Percentiles rank a stretch among this genome's conserved stretches.
Conservation (phyloP, 495 filamentous ascomycete species). For the Amniculicola lignicola region DNA sequence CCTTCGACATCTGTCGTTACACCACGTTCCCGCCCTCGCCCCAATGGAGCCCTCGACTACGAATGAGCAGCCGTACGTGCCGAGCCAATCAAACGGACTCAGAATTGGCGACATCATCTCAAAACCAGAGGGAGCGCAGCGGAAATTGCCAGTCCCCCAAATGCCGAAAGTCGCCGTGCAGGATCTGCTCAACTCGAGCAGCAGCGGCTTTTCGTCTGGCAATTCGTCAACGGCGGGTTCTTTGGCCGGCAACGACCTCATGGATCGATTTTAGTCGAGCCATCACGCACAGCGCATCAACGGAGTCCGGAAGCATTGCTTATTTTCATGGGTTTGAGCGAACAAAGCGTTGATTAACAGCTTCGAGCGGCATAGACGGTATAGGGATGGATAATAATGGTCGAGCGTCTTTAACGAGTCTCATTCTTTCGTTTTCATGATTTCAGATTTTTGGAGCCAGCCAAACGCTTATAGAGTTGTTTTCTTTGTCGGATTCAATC, state of each 20-base stretch:
- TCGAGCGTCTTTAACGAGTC: conserved; percentile 23
- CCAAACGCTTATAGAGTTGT: conserved; percentile 7
- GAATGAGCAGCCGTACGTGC: conserved; percentile 56
- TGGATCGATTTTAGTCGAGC: conserved; percentile 30
- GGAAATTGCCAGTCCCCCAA: conserved; percentile 91
- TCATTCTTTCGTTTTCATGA: conserved; percentile 7
- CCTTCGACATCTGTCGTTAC: conserved; percentile 82
- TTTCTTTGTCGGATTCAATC: conserved; percentile 26
- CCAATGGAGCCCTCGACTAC: conserved; percentile 82
- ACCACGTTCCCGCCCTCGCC: conserved; percentile 80
- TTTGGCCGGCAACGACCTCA: conserved; percentile 42
- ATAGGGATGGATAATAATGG: conserved; percentile 10
- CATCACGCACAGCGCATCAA: conserved; percentile 1
- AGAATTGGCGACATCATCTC: conserved; percentile 91
- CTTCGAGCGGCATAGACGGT: conserved; percentile 13
- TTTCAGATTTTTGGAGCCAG: neutral
- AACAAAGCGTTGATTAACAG: conserved; percentile 22
- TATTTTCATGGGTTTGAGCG: conserved; percentile 17
- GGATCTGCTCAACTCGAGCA: conserved; percentile 64
- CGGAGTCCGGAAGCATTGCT: conserved; percentile 30
- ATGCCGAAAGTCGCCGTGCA: conserved; percentile 86
- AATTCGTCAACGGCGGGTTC: conserved; percentile 51
- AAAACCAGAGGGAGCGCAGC: conserved; percentile 75
- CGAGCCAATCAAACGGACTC: conserved; percentile 61
- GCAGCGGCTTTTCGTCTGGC: conserved; percentile 58